A percentile compares a stretch with the other conserved stretches of the same genome.
Conservation (phyloP, 805 yeast species). For the Yamadazyma ubonensis region DNA sequence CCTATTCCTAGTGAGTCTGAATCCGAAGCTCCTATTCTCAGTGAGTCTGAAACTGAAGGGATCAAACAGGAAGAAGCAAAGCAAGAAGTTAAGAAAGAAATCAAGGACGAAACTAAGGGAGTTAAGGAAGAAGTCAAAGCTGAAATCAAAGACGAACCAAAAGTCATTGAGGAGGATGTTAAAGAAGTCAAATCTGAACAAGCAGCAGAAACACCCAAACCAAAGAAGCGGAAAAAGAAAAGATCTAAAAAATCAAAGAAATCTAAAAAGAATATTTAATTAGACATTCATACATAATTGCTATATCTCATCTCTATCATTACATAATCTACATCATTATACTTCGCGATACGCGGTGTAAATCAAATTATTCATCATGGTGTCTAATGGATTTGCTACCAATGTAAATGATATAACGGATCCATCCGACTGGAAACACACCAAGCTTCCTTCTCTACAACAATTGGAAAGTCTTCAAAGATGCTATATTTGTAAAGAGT, state of each 20-base stretch:
- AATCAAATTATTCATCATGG: background rate
- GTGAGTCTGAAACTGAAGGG: conserved; percentile 1
- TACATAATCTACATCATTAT: background rate
- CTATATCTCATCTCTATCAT: background rate
- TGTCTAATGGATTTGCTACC: conserved; percentile 2
- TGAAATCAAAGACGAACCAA: background rate
- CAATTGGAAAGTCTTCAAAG: conserved; percentile 70
- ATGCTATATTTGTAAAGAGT: conserved; percentile 88
- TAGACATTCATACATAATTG: no score
- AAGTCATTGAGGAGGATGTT: background rate
- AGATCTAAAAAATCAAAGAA: conserved; percentile 7
- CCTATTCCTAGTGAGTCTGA: conserved; percentile 1
- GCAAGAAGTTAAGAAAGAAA: no score
- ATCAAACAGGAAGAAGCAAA: no score
- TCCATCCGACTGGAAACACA: conserved; percentile 66
- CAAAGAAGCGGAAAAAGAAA: conserved; percentile 8
- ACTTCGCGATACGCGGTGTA: conserved; percentile 3
- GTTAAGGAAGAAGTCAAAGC: background rate
- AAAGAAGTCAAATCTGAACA: background rate
- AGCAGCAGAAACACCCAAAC: conserved; percentile 4
- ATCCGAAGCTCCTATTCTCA: no score
- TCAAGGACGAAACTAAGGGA: background rate
- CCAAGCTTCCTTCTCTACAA: conserved; percentile 53
- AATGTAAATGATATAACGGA: conserved; percentile 41
- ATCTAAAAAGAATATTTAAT: no score